Percentiles rank a stretch among this genome's conserved stretches.
phyloP scores from a whole-genome alignment of 2,329 filamentous ascomycete species.

The Fusarium oxysporum region DNA sequence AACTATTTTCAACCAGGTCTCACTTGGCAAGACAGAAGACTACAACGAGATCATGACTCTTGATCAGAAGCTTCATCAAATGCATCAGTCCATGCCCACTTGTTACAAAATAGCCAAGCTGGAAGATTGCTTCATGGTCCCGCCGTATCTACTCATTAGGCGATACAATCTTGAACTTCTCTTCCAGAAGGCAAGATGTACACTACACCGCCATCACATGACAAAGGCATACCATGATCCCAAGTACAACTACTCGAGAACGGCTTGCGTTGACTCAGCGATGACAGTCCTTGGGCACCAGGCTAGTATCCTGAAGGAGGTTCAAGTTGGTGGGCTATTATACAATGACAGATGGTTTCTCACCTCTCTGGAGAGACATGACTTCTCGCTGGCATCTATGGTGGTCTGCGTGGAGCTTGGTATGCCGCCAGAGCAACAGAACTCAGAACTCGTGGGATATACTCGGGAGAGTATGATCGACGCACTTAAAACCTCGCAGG shows the following conservation, averaged over 20 bases:
- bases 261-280: constrained; percentile 26
- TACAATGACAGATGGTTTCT: constrained; percentile 34
- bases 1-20: constrained; percentile 36
- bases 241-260: constrained; percentile 25
- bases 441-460: neutral
- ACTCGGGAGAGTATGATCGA: constrained; percentile 7
- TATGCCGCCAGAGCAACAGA: neutral
- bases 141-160: constrained; percentile 21
- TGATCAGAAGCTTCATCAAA: constrained; percentile 19
- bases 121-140: constrained; percentile 31
- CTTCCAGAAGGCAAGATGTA: constrained; percentile 27
- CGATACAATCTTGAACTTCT: constrained; percentile 33
- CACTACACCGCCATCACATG: constrained; percentile 36
- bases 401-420: constrained; percentile 35
- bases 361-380: constrained; percentile 22
- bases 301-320: constrained; percentile 26
- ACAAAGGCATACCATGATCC: constrained; percentile 22
- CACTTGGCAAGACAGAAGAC: constrained; percentile 11
- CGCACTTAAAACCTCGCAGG: constrained; percentile 20
- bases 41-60: constrained; percentile 36
- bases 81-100: constrained; percentile 19
- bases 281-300: constrained; percentile 24
- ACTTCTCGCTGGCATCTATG: constrained; percentile 37
- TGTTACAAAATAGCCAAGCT: constrained; percentile 18
- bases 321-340: constrained; percentile 22